phyloP scores from a whole-genome alignment of 23 red algal genomes.

The Gracilaria caudata region DNA sequence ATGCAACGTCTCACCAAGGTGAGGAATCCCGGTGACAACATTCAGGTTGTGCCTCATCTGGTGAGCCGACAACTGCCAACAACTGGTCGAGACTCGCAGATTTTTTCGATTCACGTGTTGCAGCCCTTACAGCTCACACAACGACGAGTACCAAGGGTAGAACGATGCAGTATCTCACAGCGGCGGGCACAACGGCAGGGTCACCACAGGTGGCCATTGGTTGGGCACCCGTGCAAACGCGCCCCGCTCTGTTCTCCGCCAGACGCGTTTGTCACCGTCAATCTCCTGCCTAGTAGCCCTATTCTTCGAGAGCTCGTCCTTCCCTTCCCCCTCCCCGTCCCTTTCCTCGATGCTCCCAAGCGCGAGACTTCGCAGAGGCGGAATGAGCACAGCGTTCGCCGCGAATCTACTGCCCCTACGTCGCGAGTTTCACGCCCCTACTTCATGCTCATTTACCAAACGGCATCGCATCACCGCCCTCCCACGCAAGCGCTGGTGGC shows the following conservation, averaged over 20 bases:
- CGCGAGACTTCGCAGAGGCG: background rate
- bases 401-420: background rate
- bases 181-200: background rate
- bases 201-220: background rate
- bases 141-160: no score
- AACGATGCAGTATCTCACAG: constrained; percentile 6
- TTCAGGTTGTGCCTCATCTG: no score
- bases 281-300: background rate
- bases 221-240: background rate
- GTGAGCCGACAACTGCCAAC: no score
- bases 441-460: background rate
- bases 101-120: no score
- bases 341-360: background rate
- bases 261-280: background rate
- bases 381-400: constrained; percentile 11
- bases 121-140: no score
- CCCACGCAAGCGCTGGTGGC: constrained; percentile 1
- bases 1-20: no score
- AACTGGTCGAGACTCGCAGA: no score
- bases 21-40: no score
- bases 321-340: background rate
- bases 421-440: background rate
- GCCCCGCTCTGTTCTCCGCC: background rate
- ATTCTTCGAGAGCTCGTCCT: constrained; percentile 1
- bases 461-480: constrained; percentile 7